These are phyloP conservation scores for Phoma sp. DNA, from an alignment of 2,329 filamentous ascomycete species.

Conservation along the genomic window DNA sequence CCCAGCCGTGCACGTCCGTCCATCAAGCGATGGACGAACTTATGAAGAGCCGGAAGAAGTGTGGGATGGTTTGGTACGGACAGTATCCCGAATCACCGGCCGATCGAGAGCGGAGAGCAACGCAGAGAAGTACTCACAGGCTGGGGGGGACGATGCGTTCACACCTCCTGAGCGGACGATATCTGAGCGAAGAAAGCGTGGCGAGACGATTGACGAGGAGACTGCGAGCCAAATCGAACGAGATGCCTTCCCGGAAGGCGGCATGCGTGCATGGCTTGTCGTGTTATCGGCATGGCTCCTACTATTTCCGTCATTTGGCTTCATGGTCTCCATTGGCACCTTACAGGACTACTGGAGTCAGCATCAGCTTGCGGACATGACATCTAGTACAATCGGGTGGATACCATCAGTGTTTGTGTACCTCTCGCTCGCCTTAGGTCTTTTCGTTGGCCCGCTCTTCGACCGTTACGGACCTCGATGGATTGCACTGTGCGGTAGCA, in stretches of 20 bases:
- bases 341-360: constrained; percentile 80
- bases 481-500: constrained; percentile 42
- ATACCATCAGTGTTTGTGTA: constrained; percentile 89
- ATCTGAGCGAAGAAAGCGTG: background rate
- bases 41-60: constrained; percentile 26
- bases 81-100: constrained; percentile 31
- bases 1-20: constrained; percentile 34
- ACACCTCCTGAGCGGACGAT: constrained; percentile 4
- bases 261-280: constrained; percentile 51
- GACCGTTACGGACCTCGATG: constrained; percentile 47
- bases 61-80: constrained; percentile 25
- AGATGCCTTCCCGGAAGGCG: constrained; percentile 49
- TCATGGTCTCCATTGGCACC: constrained; percentile 65
- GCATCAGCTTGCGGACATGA: constrained; percentile 74
- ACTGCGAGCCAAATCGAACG: constrained; percentile 32
- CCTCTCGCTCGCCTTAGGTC: constrained; percentile 79
- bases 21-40: constrained; percentile 19
- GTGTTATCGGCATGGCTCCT: constrained; percentile 47
- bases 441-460: constrained; percentile 83
- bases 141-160: constrained; percentile 15
- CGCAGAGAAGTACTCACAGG: constrained; percentile 15
- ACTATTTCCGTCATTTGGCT: constrained; percentile 46
- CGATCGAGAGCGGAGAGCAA: constrained; percentile 23
- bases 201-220: constrained; percentile 19
- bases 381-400: constrained; percentile 75